phyloP scores from a whole-genome alignment of 768 basidiomycete species.

The Collybia nuda region DNA sequence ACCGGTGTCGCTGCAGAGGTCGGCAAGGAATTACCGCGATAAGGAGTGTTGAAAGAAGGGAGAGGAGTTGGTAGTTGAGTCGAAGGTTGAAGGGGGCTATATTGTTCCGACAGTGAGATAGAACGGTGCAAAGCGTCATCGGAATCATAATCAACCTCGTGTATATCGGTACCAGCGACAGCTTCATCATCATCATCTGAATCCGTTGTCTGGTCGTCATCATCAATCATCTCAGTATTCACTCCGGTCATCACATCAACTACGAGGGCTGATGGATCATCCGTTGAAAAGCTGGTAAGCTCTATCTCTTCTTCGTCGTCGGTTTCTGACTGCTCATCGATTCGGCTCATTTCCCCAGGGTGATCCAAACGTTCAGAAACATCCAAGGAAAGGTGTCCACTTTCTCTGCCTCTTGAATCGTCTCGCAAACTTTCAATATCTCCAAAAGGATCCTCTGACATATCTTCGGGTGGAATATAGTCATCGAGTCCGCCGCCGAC shows the following conservation, averaged over 20 bases:
- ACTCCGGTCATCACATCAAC: constrained; percentile 53
- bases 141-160: constrained; percentile 37
- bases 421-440: constrained; percentile 87
- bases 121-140: constrained; percentile 28
- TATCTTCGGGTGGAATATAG: constrained; percentile 36
- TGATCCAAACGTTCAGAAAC: constrained; percentile 10
- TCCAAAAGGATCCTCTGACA: constrained; percentile 87
- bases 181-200: constrained; percentile 44
- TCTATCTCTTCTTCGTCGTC: constrained; percentile 70
- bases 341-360: constrained; percentile 40
- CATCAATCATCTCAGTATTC: constrained; percentile 30
- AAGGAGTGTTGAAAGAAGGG: constrained; percentile 21
- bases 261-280: constrained; percentile 53
- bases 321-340: constrained; percentile 47
- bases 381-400: constrained; percentile 14
- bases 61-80: constrained; percentile 2
- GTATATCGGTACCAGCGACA: constrained; percentile 27
- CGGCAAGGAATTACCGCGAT: constrained; percentile 16
- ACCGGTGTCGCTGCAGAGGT: constrained; percentile 28
- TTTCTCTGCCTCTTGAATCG: constrained; percentile 44
- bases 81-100: constrained; percentile 7
- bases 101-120: constrained; percentile 2
- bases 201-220: constrained; percentile 49
- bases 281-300: constrained; percentile 72
- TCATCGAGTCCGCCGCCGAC: constrained; percentile 20